A percentile compares a stretch with the other conserved stretches of the same genome.
These are phyloP conservation scores for Kwoniella mangroviensis DNA, from an alignment of 768 basidiomycete species.

Conservation along the genomic window DNA sequence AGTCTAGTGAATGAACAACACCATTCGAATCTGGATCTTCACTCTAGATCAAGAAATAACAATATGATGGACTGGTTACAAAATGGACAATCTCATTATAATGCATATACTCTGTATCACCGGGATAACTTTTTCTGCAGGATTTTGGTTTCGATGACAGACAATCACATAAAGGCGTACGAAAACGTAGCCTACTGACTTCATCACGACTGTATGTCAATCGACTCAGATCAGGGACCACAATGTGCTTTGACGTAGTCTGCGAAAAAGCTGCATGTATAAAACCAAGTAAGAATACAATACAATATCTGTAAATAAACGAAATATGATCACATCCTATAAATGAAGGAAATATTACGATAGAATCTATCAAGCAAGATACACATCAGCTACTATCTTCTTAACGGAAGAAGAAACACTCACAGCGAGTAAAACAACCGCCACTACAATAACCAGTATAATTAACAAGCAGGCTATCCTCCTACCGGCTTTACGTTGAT, in stretches of 20 bases:
- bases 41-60: not conserved
- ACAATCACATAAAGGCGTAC: no score
- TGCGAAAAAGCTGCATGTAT: no score
- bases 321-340: not conserved
- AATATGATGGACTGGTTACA: not conserved
- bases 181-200: no score
- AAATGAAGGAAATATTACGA: not conserved
- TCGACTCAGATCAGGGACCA: no score
- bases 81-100: not conserved
- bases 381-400: not conserved
- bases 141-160: no score
- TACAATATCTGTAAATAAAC: no score
- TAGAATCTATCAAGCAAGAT: slow-evolving; percentile 9
- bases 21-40: not conserved
- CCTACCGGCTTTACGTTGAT: slow-evolving; percentile 90
- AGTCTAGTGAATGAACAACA: not conserved
- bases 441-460: slow-evolving; percentile 80
- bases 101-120: slow-evolving; percentile 1
- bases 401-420: not conserved
- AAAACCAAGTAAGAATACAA: not conserved
- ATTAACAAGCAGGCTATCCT: slow-evolving; percentile 88
- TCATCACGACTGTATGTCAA: no score
- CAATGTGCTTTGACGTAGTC: no score
- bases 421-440: slow-evolving; percentile 89
- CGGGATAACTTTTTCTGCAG: no score